A percentile compares a stretch with the other conserved stretches of the same genome.
These are phyloP conservation scores for Ambrosiella cleistominuta DNA, from an alignment of 2,329 filamentous ascomycete species.

Conservation along the genomic window DNA sequence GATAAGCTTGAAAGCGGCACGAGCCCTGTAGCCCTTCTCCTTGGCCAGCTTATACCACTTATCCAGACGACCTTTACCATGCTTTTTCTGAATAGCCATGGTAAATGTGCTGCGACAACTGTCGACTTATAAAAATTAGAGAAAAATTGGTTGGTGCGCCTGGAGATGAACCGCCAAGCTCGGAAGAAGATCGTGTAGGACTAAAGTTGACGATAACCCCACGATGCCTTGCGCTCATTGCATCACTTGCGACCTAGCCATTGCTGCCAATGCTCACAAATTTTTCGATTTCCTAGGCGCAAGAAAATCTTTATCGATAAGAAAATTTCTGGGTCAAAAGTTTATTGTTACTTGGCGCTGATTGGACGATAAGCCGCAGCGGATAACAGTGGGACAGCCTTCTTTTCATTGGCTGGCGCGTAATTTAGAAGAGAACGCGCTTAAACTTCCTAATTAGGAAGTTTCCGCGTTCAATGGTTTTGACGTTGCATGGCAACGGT, in stretches of 20 bases:
- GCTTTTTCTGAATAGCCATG: slow-evolving; percentile 98
- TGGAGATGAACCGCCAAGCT: background rate
- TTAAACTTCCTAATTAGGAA: background rate
- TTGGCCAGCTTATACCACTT: slow-evolving; percentile 99
- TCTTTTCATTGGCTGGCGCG: slow-evolving; percentile 2
- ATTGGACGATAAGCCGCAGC: slow-evolving; percentile 1
- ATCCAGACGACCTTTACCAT: slow-evolving; percentile 94
- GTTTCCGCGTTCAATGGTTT: slow-evolving; percentile 3
- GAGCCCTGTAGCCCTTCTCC: slow-evolving; percentile 89
- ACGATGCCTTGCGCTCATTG: slow-evolving; percentile 3
- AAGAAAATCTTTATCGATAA: slow-evolving; percentile 13
- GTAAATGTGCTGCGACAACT: background rate
- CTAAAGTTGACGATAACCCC: slow-evolving; percentile 1
- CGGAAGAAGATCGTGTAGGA: background rate
- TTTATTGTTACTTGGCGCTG: background rate
- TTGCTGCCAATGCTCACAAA: slow-evolving; percentile 1
- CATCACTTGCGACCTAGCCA: background rate
- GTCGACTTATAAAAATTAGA: background rate
- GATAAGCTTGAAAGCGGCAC: slow-evolving; percentile 94
- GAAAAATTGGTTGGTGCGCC: background rate
- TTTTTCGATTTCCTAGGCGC: slow-evolving; percentile 6
- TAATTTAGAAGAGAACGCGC: background rate
- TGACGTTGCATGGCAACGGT: slow-evolving; percentile 3
- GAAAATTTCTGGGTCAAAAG: background rate
- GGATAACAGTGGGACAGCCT: background rate